Conservation (phyloP, 208 protist species). For the Porcisia deanei region DNA sequence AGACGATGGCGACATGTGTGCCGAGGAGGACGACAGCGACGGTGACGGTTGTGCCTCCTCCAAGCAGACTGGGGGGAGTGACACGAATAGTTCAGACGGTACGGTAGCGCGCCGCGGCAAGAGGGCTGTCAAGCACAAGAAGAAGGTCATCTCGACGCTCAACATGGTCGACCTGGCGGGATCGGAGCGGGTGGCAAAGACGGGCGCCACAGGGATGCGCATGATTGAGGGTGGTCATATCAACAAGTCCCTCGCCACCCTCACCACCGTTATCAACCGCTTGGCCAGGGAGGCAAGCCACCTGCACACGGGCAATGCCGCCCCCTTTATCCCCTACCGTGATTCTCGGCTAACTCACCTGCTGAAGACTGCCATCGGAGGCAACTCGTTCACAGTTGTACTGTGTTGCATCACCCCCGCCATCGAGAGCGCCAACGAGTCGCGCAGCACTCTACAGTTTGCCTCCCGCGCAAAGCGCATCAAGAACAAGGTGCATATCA, state of each 20-base stretch:
- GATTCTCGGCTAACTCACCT: conserved; percentile 94
- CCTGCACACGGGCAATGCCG: conserved; percentile 6
- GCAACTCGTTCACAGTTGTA: conserved; percentile 95
- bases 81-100: neutral
- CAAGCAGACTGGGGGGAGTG: neutral
- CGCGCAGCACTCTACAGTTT: conserved; percentile 83
- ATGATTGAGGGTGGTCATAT: conserved; percentile 94
- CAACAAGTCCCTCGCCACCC: conserved; percentile 84
- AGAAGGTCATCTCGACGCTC: conserved; percentile 60
- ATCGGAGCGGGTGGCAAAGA: conserved; percentile 94
- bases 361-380: conserved; percentile 92
- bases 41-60: conserved; percentile 21
- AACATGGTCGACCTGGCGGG: conserved; percentile 95
- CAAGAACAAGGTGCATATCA: conserved; percentile 61
- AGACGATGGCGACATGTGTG: conserved; percentile 5
- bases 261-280: conserved; percentile 79
- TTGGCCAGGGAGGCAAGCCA: conserved; percentile 31
- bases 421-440: conserved; percentile 64
- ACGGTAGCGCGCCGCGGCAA: neutral
- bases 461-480: conserved; percentile 68
- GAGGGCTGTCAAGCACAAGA: conserved; percentile 21
- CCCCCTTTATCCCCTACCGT: conserved; percentile 89
- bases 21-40: conserved; percentile 29
- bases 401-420: conserved; percentile 80
- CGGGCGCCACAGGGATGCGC: conserved; percentile 87